Base-by-base conservation (phyloP, 139 green algal species). In the Yamagishiella unicocca region DNA sequence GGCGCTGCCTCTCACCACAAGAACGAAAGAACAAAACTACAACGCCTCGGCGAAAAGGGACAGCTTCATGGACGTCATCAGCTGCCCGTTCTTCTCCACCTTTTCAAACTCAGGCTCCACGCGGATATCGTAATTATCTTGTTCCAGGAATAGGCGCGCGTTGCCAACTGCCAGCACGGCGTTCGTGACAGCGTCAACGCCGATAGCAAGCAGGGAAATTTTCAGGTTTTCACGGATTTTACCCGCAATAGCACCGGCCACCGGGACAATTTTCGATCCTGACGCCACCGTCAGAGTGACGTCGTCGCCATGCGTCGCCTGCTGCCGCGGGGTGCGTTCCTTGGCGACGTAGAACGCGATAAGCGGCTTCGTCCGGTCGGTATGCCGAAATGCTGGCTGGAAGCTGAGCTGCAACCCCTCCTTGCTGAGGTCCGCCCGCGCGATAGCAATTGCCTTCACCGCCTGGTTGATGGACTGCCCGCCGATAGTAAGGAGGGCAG, bases 321-420 rank as follows among this genome's bases (percentile, higher is more conserved):
- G 46, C 40, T 53, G 71, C 66, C 68, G 82, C 33, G 29, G 45
- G 37, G 53, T 40, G 35, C 72, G 71, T 40, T 82, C 83, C 83
- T 93, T 93, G 35, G 83, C 71, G 5, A 95, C 73, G 76, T 95
- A 95, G 10, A 95, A 90, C 21, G 93, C 93, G 46, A 95, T 92
- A 6, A 91, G 87, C 7, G 93, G 93, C 75, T 92, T 91, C 27
- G 92, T 88, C 33, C 87, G 87, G 66, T 91, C 88, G 9, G 61
- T 89, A 45, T 95, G 90, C 24, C 93, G 78, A 88, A 95, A 95
- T 14, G 93, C 93, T n/a, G 93, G 93, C 88, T 95, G 93, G 78
- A 94, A 95, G 35, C 86, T 90, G 5, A 95, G 83, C 64, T 95
- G 89, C 25, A 94, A 83, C 2, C 78, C 73, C 29, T 87, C 42